Evolutionary conservation across 2,329 filamentous ascomycete genomes (phyloP), one percentile per base, ranked within the genome.

Genomic region (Botrytis byssoidea): DNA sequence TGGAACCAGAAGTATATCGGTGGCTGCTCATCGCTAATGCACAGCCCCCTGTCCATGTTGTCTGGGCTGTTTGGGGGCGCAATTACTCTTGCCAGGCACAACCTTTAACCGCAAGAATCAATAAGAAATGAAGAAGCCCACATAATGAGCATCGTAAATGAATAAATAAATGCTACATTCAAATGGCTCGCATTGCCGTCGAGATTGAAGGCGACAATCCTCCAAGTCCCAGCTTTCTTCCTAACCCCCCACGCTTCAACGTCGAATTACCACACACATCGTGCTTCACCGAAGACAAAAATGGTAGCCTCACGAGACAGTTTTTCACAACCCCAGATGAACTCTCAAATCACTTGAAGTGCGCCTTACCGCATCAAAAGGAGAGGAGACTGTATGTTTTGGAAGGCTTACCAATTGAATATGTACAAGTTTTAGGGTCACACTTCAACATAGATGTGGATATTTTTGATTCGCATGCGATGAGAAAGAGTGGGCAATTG

Each of bases 401-500:
- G 25, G 60, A 72, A 59, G 70, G 61, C 1, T 29, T 72, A 16
- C 61, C 70, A 22, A n/a, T 67, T 20, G 48, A 60, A 29, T 67
- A 46, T 67, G 70, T 67, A 4, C 61, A 67, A 9, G 40, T 46
- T 2, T 59, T 72, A 6, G 63, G 70, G 1, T 35, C 12, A 8
- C 61, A 67, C 66, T 72, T 67, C 51, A 35, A 67, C 57, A 16
- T 67, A 2, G 61, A 72, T 59, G 37, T 60, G 29, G 37, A 66
- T 35, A 46, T 67, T 46, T 72, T 67, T 57, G 61, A 67, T 46
- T 72, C 48, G 2, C 61, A 72, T 57, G 61, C 37, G 5, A 59
- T 46, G 61, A 51, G 70, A 57, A 67, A 32, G 55, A 67, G 37
- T 37, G 25, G n/a, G 16, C 70, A 35, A 29, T 72, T 72, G 51